A percentile compares a stretch with the other conserved stretches of the same genome.
Conservation (phyloP, 305 asterid genomes). For the Petunia hybrid region DNA sequence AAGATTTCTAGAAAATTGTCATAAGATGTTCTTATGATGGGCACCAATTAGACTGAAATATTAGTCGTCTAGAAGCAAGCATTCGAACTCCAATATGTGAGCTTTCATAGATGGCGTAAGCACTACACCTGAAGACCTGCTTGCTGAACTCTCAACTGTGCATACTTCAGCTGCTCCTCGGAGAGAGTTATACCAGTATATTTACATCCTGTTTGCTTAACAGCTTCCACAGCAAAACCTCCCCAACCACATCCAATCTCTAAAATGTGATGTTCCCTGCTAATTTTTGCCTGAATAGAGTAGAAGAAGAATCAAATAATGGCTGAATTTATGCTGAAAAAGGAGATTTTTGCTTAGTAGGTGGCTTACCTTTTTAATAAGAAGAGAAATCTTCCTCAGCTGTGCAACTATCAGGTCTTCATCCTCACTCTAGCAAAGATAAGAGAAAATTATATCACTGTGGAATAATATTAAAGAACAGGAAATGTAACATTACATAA, state of each 20-base stretch:
- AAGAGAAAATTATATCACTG: not conserved
- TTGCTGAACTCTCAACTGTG: slow-evolving; percentile 68
- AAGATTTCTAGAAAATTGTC: not conserved
- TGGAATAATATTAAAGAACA: not conserved
- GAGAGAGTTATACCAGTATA: slow-evolving; percentile 90
- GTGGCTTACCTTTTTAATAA: slow-evolving; percentile 68
- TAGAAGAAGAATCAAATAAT: not conserved
- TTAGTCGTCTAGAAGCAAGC: not conserved
- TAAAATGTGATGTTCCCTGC: slow-evolving; percentile 65
- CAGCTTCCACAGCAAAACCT: slow-evolving; percentile 79
- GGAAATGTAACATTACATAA: not conserved
- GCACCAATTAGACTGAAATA: not conserved
- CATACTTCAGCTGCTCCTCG: slow-evolving; percentile 67
- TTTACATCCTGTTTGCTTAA: slow-evolving; percentile 72
- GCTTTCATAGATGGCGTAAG: not conserved
- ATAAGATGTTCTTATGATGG: not conserved
- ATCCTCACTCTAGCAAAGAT: slow-evolving; percentile 47
- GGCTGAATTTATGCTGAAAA: not conserved
- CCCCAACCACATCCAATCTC: slow-evolving; percentile 97
- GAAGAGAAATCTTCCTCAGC: slow-evolving; percentile 57
- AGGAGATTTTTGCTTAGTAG: not conserved
- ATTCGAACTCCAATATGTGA: not conserved
- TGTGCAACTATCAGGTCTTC: slow-evolving; percentile 86
- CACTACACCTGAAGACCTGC: slow-evolving; percentile 60
- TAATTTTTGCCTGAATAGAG: slow-evolving; percentile 60